phyloP scores from a whole-genome alignment of 257 asterid genomes.

The Nicotiana attenuata region DNA sequence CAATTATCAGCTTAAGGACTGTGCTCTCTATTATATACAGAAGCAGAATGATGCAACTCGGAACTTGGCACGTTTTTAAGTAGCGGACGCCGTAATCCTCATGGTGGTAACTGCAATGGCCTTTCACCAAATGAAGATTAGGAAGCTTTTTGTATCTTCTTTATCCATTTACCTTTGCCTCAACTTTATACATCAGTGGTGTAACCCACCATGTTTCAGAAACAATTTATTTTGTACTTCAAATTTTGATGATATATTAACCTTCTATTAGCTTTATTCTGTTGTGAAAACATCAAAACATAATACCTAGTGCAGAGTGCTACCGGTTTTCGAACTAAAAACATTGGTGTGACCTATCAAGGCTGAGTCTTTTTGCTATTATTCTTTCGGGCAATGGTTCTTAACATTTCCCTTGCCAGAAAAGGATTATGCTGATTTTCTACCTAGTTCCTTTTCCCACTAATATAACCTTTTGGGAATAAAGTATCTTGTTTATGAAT shows the following conservation, averaged over 20 bases:
- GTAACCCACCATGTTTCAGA: neutral
- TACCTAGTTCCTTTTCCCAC: neutral
- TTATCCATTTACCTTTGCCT: neutral
- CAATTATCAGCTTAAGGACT: neutral
- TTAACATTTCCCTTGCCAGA: neutral
- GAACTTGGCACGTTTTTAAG: neutral
- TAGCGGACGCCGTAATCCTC: neutral
- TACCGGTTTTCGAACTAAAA: neutral
- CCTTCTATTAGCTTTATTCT: neutral
- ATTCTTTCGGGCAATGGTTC: neutral
- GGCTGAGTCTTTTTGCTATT: neutral
- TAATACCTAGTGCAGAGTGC: neutral
- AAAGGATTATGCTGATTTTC: neutral
- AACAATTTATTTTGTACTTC: neutral
- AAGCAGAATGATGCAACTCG: neutral
- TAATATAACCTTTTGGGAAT: neutral
- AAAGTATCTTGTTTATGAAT: neutral
- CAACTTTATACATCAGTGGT: neutral
- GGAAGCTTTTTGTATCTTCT: neutral
- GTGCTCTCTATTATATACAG: neutral
- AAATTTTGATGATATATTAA: neutral
- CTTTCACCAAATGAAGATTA: neutral
- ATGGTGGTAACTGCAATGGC: neutral
- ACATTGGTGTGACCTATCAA: neutral
- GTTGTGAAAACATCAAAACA: neutral